These are phyloP conservation scores for Gonapodya prolifera DNA, from an alignment of 192 early-diverging fungal species.

Conservation along the genomic window DNA sequence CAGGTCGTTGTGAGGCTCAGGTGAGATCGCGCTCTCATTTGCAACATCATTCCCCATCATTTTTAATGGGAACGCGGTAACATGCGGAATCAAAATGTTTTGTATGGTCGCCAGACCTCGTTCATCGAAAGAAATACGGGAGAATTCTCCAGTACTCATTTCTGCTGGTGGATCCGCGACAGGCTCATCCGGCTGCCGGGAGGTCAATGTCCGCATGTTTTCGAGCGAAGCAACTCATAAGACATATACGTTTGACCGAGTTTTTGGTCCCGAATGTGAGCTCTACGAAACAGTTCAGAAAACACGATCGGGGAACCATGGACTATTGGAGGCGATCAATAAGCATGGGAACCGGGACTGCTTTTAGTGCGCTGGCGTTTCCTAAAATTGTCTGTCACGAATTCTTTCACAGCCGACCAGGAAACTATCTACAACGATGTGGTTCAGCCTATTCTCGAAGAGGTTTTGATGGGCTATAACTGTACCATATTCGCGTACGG, in stretches of 20 bases:
- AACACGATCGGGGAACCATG: not conserved
- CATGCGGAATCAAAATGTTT: not conserved
- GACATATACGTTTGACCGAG: conserved; percentile 80
- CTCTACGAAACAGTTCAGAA: not conserved
- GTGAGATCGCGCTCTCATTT: conserved; percentile 21
- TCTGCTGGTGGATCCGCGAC: conserved; percentile 24
- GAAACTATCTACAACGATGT: conserved; percentile 63
- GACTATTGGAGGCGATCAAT: not conserved
- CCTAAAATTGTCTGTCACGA: not conserved
- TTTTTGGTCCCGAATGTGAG: conserved; percentile 53
- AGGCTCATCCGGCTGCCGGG: conserved; percentile 40
- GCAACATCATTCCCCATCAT: not conserved
- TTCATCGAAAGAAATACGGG: conserved; percentile 49
- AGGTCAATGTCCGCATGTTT: conserved; percentile 42
- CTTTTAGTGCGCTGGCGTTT: not conserved
- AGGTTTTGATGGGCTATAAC: conserved; percentile 63
- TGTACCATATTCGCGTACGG: conserved; percentile 74
- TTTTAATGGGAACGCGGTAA: not conserved
- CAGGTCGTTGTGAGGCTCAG: conserved; percentile 69
- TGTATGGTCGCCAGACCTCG: conserved; percentile 18
- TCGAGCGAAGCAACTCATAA: conserved; percentile 41
- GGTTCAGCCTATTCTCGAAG: conserved; percentile 68
- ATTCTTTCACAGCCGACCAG: conserved; percentile 38
- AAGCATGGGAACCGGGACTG: not conserved
- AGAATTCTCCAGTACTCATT: conserved; percentile 49